Evolutionary conservation across 2,329 filamentous ascomycete genomes (phyloP).

Genomic region (Pseudogymnoascus sp.): DNA sequence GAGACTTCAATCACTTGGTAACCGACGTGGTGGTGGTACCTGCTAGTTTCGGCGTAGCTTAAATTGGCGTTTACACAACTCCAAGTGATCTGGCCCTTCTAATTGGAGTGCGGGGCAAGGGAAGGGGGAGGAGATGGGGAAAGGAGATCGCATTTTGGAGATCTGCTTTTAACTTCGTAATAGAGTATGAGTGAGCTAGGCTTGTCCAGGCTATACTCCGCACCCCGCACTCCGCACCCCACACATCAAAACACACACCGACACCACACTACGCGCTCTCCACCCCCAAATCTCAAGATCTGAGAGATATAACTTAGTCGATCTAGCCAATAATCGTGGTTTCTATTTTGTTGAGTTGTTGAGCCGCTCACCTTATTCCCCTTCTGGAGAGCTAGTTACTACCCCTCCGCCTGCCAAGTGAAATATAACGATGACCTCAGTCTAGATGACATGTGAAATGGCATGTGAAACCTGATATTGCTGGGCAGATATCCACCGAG

Average conservation of each 20-base stretch:
- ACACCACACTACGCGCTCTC: not conserved
- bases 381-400: not conserved
- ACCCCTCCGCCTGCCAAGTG: not conserved
- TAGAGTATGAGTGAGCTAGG: not conserved
- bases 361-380: not conserved
- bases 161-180: not conserved
- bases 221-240: constrained; percentile 1
- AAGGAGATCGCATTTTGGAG: not conserved
- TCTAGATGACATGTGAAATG: not conserved
- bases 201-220: not conserved
- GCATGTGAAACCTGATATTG: not conserved
- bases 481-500: not conserved
- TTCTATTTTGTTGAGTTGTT: not conserved
- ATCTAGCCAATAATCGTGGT: not conserved
- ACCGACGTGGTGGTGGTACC: not conserved
- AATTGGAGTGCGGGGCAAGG: constrained; percentile 2
- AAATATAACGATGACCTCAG: not conserved
- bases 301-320: not conserved
- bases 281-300: not conserved
- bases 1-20: not conserved
- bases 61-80: not conserved
- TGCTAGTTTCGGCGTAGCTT: constrained; percentile 1
- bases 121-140: not conserved
- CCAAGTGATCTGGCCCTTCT: not conserved
- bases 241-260: not conserved